Conservation (phyloP, 192 early-diverging fungal species). For the Dissophora ornata region DNA sequence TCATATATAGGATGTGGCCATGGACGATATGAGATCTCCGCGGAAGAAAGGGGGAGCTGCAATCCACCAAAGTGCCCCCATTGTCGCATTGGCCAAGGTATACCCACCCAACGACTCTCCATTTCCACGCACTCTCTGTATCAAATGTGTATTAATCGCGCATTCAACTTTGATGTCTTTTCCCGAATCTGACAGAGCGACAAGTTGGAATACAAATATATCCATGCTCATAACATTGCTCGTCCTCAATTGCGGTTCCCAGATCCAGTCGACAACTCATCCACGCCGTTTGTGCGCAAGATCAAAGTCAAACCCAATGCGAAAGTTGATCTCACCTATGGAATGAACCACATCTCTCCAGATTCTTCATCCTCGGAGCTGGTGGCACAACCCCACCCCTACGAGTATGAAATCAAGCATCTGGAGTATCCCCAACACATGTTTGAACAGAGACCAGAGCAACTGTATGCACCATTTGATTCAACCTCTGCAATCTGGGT, state of each 20-base stretch:
- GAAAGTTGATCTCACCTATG: conserved; percentile 75
- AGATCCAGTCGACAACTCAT: conserved; percentile 90
- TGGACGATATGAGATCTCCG: conserved; percentile 76
- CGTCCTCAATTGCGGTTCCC: conserved; percentile 91
- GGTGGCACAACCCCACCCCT: conserved; percentile 79
- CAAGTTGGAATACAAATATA: conserved; percentile 62
- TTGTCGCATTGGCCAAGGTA: conserved; percentile 57
- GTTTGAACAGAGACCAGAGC: conserved; percentile 65
- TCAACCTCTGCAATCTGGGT: conserved; percentile 81
- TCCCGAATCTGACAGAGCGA: conserved; percentile 19
- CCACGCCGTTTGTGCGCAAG: conserved; percentile 81
- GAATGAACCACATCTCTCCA: conserved; percentile 26
- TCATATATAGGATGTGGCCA: conserved; percentile 69
- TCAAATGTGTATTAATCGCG: no score
- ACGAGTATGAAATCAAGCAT: conserved; percentile 88
- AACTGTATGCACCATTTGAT: conserved; percentile 71
- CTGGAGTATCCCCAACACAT: conserved; percentile 79
- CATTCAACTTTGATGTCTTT: not conserved
- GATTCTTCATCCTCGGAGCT: conserved; percentile 18
- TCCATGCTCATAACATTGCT: conserved; percentile 78
- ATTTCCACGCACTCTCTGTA: no score
- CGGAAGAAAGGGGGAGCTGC: conserved; percentile 51
- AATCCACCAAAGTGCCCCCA: conserved; percentile 58
- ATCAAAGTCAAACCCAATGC: conserved; percentile 88
- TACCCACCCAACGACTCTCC: no score